Conservation (phyloP, 1,139 yeast species). For the Yamadazyma spencermartinsiae region DNA sequence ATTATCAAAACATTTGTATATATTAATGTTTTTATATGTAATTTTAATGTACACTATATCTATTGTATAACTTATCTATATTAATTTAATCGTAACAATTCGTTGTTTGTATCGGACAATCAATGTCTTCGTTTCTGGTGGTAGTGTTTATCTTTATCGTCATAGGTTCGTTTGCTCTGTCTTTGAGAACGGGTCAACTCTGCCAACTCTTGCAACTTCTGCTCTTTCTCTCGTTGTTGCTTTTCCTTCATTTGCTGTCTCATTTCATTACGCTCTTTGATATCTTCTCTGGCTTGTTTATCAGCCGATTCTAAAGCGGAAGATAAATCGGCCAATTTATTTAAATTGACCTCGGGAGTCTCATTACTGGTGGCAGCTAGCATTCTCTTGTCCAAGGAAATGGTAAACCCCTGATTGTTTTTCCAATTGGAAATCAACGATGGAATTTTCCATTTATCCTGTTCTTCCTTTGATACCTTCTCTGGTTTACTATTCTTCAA, state of each 20-base stretch:
- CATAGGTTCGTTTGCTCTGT: conserved; percentile 11
- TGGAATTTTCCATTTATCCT: conserved; percentile 84
- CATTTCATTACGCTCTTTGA: conserved; percentile 58
- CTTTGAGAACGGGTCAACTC: conserved; percentile 45
- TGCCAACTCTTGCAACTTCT: conserved; percentile 57
- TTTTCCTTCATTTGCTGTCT: conserved; percentile 54
- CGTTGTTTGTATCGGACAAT: not conserved
- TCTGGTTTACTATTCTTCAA: conserved; percentile 26
- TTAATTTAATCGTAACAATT: not conserved
- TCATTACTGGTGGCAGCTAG: conserved; percentile 47
- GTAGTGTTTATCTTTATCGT: conserved; percentile 4
- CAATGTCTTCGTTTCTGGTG: conserved; percentile 8
- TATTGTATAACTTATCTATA: not conserved
- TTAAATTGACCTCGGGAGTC: conserved; percentile 46
- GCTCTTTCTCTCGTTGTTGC: conserved; percentile 62
- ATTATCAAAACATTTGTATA: conserved; percentile 17
- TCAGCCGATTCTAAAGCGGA: conserved; percentile 79
- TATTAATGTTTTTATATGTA: conserved; percentile 3
- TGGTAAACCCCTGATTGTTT: conserved; percentile 87
- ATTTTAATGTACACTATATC: conserved; percentile 1
- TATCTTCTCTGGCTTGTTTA: conserved; percentile 67
- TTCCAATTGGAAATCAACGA: conserved; percentile 96
- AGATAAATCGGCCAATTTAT: conserved; percentile 62
- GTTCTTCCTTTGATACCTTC: conserved; percentile 72
- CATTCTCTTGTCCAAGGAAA: conserved; percentile 75